Base-by-base conservation (phyloP, 2,329 filamentous ascomycete genomes). In the Ceratocystis cubensis region DNA sequence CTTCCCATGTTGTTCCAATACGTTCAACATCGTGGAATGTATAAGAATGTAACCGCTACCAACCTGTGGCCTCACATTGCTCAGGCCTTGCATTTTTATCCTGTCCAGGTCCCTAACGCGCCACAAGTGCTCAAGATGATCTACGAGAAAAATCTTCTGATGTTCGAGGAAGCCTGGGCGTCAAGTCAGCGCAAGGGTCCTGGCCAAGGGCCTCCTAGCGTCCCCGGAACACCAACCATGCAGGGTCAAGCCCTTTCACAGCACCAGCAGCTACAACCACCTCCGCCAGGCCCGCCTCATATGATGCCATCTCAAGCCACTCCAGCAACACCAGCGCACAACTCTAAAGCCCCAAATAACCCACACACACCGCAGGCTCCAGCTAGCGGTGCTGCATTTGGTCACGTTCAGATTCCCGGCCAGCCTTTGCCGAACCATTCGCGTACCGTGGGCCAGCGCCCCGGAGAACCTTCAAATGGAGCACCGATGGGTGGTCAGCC, bases 1-100 rank as follows among this genome's bases (percentile, higher is more conserved):
- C 76, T 96, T 13, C 83, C 90, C 72, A 82, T 86, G 69, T 79
- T 97, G 2, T 97, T 95, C 74, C 84, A 87, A 69, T 79, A 84
- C 0, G 89, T 96, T 1, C 75, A 77, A 59, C 82, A 87, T 70
- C 92, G 88, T 71, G 89, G 89, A 28, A 91, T 91, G 4, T 94
- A 88, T 66, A 88, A 88, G 71, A 84, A 82, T 68, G 84, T 95
- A 2, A 87, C 84, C 0, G 81, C 82, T 28, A 79, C 80, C 28
- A 89, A 90, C 69, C 80, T 81, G 67, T 97, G 94, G 94, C 79
- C 80, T 1, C 82, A 85, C 63, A 80, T 96, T 65, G 86, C 89
- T 0, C 82, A 84, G 67, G 77, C 81, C 37, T 74, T 91, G 62
- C 81, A 82, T 3, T 84, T 90, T 61, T 79, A 80, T 7, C 82